Base-by-base conservation (phyloP, 768 basidiomycete species). In the Leccinum boreale region DNA sequence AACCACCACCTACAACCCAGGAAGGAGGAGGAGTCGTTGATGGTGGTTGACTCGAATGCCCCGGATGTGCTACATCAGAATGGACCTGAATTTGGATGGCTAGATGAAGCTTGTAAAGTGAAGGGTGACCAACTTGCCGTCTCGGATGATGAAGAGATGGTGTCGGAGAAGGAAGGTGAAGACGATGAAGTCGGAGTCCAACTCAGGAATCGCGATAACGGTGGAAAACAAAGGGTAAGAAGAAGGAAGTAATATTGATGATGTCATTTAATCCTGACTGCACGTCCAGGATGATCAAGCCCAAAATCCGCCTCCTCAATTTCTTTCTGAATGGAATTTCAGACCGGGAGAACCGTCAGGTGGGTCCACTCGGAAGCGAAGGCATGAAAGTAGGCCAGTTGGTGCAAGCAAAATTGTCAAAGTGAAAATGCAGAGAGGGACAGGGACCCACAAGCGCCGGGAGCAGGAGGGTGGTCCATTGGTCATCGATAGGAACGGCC, bases 21-120 rank as follows among this genome's bases (percentile, higher is more conserved):
- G 42, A 60, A 59, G 24, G 71, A 73, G 42, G 70, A 71, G 1
- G 67, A 73, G 1, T 71, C 71, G 0, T 49, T 71, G 26, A 54
- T 73, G 60, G 62, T 71, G n/a, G 62, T 71, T 36, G 70, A 73
- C 33, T 29, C 58, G 17, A 67, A 71, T 45, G 62, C 63, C 11
- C 62, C 71, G 7, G 70, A 71, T 35, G 33, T 36, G 11, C 51
- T 71, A 8, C 46, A 47, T 35, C 52, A 57, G 23, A 58, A 54
- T 47, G 49, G 21, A 31, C 52, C 49, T 6, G 63, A 68, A 26
- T 45, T 67, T 36, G 53, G 52, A 17, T 73, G 71, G 70, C 24
- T 73, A 28, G 70, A 71, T 11, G 61, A 69, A 28, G 64, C 70
- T 17, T 71, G 69, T 29, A 33, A 56, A 42, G 67, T 71, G 47